Base-by-base conservation (phyloP, 352 stramenopile genomes). In the Peronospora destructor region DNA sequence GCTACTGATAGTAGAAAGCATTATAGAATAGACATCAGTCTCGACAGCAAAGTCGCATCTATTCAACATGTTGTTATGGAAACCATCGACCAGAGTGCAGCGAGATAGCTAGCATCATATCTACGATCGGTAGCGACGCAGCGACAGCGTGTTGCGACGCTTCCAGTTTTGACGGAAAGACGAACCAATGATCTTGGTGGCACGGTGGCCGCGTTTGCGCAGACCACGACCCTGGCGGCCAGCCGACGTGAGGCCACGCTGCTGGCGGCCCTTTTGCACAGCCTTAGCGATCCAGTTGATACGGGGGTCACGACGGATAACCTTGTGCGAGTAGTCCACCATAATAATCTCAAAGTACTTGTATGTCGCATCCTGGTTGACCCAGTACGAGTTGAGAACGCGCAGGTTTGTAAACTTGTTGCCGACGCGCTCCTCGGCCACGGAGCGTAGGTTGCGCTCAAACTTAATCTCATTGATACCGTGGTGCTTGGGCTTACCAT, bases 261-360 rank as follows among this genome's bases (percentile, higher is more conserved):
- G 87, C 82, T 99, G 97, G 56, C 97, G 87, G 81, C 98, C 95
- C 91, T 99, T 99, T 85, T 98, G 95, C 53, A 98, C 93, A 52
- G 95, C 85, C 76, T 98, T 98, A 57, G 82, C 86, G 84, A 99
- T 99, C 97, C 97, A 99, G 84, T 99, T 98, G 78, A 99, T 98
- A 67, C 94, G 94, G 43, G 97, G 83, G 76, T 99, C 97, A 59
- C 97, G 97, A 70, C 97, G 91, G 81, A 99, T 98, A 53, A 86
- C 89, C 66, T 88, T 92, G 86, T 99, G 96, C 62, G 80, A 87
- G 61, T 97, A 94, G 85, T 99, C 97, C 36, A 99, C 94, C 38
- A 98, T 71, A 76, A 99, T 99, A 61, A 99, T 84, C 86, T 99
- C 97, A 63, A 98, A 99, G 82, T 99, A 99, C 83, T 99, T 99